Conservation (phyloP, 495 filamentous ascomycete genomes). For the Hypoxylon perforatum region DNA sequence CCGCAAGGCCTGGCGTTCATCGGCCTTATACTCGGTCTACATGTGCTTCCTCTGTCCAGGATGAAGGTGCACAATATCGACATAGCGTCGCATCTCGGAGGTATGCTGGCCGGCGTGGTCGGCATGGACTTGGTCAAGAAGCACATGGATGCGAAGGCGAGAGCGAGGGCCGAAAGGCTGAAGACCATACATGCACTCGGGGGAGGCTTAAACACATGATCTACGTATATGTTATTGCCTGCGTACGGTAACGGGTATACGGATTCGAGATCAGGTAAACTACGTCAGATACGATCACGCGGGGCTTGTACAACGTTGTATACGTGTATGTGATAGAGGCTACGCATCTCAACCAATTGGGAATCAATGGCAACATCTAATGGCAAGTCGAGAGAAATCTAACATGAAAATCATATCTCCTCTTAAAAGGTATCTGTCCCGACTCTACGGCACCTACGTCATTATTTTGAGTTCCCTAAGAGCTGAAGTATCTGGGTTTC, state of each 20-base stretch:
- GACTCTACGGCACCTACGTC: conserved; percentile 30
- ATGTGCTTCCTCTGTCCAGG: conserved; percentile 50
- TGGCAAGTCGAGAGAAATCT: too few relatives aligned
- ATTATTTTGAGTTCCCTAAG: conserved; percentile 13
- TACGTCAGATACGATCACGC: too few relatives aligned
- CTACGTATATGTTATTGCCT: background rate
- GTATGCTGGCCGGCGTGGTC: conserved; percentile 64
- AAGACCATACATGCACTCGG: conserved; percentile 33
- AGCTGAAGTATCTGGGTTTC: conserved; percentile 13
- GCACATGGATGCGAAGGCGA: conserved; percentile 41
- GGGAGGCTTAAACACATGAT: conserved; percentile 1
- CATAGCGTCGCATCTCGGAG: conserved; percentile 78
- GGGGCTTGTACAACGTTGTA: too few relatives aligned
- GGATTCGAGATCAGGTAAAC: conserved; percentile 12
- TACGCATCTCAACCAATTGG: too few relatives aligned
- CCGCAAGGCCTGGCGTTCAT: conserved; percentile 63
- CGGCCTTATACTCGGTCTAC: conserved; percentile 56
- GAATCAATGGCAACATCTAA: too few relatives aligned
- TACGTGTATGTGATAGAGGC: too few relatives aligned
- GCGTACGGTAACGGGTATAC: too few relatives aligned
- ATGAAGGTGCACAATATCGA: conserved; percentile 60
- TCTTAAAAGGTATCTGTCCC: background rate
- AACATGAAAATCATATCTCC: too few relatives aligned
- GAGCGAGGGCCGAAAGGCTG: conserved; percentile 36
- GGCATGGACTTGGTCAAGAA: conserved; percentile 46